Base-by-base conservation (phyloP, 2,329 filamentous ascomycete species). In the Calonectria pauciramosa region DNA sequence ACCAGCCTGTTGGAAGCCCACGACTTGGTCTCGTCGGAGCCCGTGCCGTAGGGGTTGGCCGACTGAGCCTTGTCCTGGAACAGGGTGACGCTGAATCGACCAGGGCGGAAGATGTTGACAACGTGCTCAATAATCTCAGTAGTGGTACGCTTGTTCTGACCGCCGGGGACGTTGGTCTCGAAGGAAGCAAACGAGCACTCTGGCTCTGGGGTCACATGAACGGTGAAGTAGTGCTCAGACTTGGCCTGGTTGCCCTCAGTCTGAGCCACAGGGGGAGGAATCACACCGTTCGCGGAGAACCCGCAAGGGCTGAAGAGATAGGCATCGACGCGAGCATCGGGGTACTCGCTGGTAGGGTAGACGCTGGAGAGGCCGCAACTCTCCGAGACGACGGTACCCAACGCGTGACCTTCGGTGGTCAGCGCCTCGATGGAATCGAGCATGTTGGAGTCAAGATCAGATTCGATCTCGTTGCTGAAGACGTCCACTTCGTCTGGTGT, bases 171-270 rank as follows among this genome's bases (percentile, higher is more conserved):
- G 80, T 99, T 99, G 79, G 97, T 99, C 89, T 99, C 97, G 83
- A 99, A 99, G 2, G 96, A 98, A 44, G 97, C 97, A 84, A 98
- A 99, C 7, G 96, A 98, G 89, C 96, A 99, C 82, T 98, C 93
- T 18, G 96, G 95, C 89, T 99, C 97, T 0, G 97, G 97, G 0
- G 97, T 99, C 78, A 99, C 97, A 83, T 99, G 97, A 30, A 99
- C 97, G 1, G 96, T 99, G 87, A 98, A 99, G 88, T 99, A 99
- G 86, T 99, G 96, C 51, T 92, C 94, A 5, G 90, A 87, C 68
- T 88, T 89, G 74, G 78, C 78, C 67, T 80, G 80, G 44, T 87
- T 86, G 68, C 89, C 89, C 41, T 91, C 78, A n/a, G 73, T 74
- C 60, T 80, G 59, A 18, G 70, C 63, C 5, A 79, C 87, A 18